phyloP scores from a whole-genome alignment of 257 asterid genomes.

The Capsicum baccatum region DNA sequence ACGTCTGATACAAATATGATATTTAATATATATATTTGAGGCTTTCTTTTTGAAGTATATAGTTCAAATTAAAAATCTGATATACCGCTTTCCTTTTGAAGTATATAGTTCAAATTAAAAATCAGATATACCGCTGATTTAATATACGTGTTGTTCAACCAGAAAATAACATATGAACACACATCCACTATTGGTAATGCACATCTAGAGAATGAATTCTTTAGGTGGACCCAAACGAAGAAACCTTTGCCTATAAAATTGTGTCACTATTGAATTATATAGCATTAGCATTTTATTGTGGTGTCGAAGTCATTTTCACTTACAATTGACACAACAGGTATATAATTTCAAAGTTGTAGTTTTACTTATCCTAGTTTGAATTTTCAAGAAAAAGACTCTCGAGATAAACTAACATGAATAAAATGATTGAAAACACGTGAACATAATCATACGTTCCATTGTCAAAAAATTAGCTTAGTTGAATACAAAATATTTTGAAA shows the following conservation, averaged over 20 bases:
- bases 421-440: slow-evolving; percentile 19
- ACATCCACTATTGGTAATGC: not conserved
- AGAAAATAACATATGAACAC: not conserved
- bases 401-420: slow-evolving; percentile 9
- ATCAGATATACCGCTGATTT: not conserved
- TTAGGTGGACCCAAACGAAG: not conserved
- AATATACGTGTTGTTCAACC: not conserved
- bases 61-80: not conserved
- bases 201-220: not conserved
- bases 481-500: slow-evolving; percentile 1
- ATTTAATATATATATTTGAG: not conserved
- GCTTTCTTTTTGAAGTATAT: not conserved
- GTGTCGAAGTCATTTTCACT: not conserved
- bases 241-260: not conserved
- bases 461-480: slow-evolving; percentile 12
- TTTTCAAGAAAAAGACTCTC: slow-evolving; percentile 7
- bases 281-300: not conserved
- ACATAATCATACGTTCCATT: not conserved
- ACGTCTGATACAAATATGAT: not conserved
- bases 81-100: no score
- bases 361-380: slow-evolving; percentile 5
- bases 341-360: not conserved
- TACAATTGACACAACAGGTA: slow-evolving; percentile 5
- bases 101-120: no score
- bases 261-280: not conserved